Evolutionary conservation across 2,329 filamentous ascomycete genomes (phyloP), one percentile per base, ranked within the genome.

Genomic region (Scolecobasidium constrictum): DNA sequence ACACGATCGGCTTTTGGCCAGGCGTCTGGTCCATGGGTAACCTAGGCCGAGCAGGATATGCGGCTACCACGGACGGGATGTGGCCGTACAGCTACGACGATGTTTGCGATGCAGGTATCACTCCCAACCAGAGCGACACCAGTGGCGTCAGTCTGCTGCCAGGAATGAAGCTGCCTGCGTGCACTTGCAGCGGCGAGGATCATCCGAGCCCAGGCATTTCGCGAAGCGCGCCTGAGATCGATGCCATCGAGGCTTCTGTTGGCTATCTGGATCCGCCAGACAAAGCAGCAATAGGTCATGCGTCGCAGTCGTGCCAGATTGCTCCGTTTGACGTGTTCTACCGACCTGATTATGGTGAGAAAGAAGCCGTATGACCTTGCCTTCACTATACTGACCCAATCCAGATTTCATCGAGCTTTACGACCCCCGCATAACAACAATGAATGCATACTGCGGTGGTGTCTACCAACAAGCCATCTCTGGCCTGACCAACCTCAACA

Each of bases 21-120:
- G 81, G 81, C 59, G 81, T 83, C 59, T 85, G 81, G 81, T 69
- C 78, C 0, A 83, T 85, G 77, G 81, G 81, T 4, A 85, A 85
- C 53, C 67, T 85, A 17, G 81, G 75, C 28, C 70, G 81, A 49
- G 77, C 81, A 19, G 81, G 81, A 11, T 82, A 82, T 57, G 69
- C 76, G 22, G 74, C 78, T 7, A 82, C 79, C 2, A 84, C 79
- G 0, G 80, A 85, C 48, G 81, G 81, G 4, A 67, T 83, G 58
- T 85, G 81, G 81, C 81, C 81, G 1, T 85, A 84, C 63, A 82
- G 76, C 50, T 85, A 85, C 54, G 68, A 77, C 49, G 71, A 83
- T 50, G 60, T 71, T 35, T 85, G 81, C 52, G 81, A 85, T 57
- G 68, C 70, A 18, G 81, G 81, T 19, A 84, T 85, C 49, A 84